These are phyloP conservation scores for Fusarium hainanense DNA, from an alignment of 2,329 filamentous ascomycete species.

Conservation along the genomic window DNA sequence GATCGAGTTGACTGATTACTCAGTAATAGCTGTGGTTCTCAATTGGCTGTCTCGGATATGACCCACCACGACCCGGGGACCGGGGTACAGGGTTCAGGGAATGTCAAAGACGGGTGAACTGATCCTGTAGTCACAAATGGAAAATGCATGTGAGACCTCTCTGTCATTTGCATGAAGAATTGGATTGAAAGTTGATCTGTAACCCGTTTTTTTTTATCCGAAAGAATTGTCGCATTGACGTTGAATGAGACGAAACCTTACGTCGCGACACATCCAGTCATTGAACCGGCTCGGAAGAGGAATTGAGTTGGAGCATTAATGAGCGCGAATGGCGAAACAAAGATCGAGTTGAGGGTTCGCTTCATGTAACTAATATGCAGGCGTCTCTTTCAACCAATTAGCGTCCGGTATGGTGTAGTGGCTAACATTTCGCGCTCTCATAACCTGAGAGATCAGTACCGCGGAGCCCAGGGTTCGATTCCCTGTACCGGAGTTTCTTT, in stretches of 20 bases:
- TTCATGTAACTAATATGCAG: too few relatives aligned
- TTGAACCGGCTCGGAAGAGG: too few relatives aligned
- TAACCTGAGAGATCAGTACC: slow-evolving; percentile 37
- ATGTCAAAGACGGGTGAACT: not conserved
- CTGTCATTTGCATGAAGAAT: rapidly evolving
- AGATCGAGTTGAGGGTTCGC: too few relatives aligned
- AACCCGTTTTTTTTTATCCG: rapidly evolving
- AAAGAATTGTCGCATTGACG: too few relatives aligned
- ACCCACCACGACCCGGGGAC: not conserved
- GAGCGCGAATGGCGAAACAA: too few relatives aligned
- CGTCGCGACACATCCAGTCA: too few relatives aligned
- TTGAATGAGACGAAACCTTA: not conserved
- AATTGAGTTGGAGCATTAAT: too few relatives aligned
- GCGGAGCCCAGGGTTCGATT: slow-evolving; percentile 10
- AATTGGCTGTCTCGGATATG: not conserved
- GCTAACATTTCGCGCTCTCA: slow-evolving; percentile 51
- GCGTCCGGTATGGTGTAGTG: slow-evolving; percentile 50
- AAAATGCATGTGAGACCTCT: not conserved
- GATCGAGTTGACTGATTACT: not conserved
- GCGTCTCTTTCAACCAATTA: not conserved
- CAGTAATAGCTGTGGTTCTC: not conserved
- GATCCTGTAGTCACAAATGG: rapidly evolving
- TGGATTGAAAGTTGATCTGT: not conserved
- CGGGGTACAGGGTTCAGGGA: not conserved
- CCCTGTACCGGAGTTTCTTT: slow-evolving; percentile 3